Conservation (phyloP, 1,284 basidiomycete species). For the Earliella scabrosa region DNA sequence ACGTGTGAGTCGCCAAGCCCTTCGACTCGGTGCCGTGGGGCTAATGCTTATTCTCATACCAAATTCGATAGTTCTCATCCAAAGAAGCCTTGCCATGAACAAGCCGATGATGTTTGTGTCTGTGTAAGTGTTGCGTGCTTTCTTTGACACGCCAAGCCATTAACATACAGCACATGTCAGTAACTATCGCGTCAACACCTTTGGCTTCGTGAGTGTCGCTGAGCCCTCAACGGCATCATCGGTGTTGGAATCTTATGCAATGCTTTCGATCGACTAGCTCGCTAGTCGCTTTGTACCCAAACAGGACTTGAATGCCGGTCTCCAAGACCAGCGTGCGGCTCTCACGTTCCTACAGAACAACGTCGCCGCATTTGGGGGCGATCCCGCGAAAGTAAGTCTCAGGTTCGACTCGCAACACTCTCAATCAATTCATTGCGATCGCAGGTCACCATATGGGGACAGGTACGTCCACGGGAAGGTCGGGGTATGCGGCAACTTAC, state of each 20-base stretch:
- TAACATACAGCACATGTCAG: conserved; percentile 32
- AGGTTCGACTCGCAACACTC: no score
- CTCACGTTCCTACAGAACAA: conserved; percentile 65
- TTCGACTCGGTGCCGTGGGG: not conserved
- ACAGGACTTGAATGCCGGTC: conserved; percentile 57
- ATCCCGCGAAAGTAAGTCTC: conserved; percentile 52
- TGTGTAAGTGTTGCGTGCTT: conserved; percentile 39
- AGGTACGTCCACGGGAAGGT: conserved; percentile 37
- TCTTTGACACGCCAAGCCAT: not conserved
- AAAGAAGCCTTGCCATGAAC: conserved; percentile 47
- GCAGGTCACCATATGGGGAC: conserved; percentile 66
- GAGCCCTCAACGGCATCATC: not conserved
- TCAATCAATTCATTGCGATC: not conserved
- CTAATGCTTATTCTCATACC: not conserved
- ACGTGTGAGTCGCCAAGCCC: conserved; percentile 42
- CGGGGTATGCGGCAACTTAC: not conserved
- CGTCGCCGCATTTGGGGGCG: conserved; percentile 66
- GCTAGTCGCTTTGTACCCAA: conserved; percentile 51
- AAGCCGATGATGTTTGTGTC: conserved; percentile 63
- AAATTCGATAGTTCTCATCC: conserved; percentile 46
- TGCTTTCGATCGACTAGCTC: conserved; percentile 9
- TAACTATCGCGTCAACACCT: conserved; percentile 62
- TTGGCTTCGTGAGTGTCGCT: conserved; percentile 52
- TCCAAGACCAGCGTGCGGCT: conserved; percentile 60
- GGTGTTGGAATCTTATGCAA: not conserved